phyloP scores from a whole-genome alignment of 208 protist genomes.

The Trypanosoma theileri region DNA sequence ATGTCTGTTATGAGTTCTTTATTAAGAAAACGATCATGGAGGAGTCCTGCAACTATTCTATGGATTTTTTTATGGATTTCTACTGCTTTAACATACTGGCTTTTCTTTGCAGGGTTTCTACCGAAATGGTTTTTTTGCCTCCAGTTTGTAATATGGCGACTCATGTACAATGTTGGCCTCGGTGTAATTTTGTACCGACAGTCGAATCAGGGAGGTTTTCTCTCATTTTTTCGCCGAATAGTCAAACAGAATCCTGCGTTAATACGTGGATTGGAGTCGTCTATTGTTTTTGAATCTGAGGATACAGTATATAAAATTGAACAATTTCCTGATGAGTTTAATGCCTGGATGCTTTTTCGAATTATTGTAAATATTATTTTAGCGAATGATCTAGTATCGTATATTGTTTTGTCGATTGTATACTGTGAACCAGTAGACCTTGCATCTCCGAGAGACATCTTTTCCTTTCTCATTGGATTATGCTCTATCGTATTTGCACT shows the following conservation, averaged over 20 bases:
- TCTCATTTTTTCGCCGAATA: conserved; percentile 40
- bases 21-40: conserved; percentile 48
- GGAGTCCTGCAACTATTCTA: conserved; percentile 44
- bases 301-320: conserved; percentile 44
- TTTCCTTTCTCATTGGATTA: conserved; percentile 67
- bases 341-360: conserved; percentile 94
- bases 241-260: conserved; percentile 26
- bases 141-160: conserved; percentile 92
- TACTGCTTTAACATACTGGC: conserved; percentile 34
- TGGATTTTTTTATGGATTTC: conserved; percentile 44
- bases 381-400: conserved; percentile 87
- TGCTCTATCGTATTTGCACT: conserved; percentile 84
- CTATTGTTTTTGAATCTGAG: conserved; percentile 47
- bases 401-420: conserved; percentile 70
- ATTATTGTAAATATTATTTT: conserved; percentile 93
- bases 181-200: conserved; percentile 86
- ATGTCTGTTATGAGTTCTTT: conserved; percentile 62
- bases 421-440: conserved; percentile 54
- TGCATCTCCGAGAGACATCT: conserved; percentile 44
- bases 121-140: conserved; percentile 74
- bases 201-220: conserved; percentile 54
- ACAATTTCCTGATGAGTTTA: conserved; percentile 87
- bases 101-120: conserved; percentile 44
- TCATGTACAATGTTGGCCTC: conserved; percentile 93
- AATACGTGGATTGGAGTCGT: conserved; percentile 43